A percentile compares a stretch with the other conserved stretches of the same genome.
These are phyloP conservation scores for Coffea canephora DNA, from an alignment of 257 asterid species.

Conservation along the genomic window DNA sequence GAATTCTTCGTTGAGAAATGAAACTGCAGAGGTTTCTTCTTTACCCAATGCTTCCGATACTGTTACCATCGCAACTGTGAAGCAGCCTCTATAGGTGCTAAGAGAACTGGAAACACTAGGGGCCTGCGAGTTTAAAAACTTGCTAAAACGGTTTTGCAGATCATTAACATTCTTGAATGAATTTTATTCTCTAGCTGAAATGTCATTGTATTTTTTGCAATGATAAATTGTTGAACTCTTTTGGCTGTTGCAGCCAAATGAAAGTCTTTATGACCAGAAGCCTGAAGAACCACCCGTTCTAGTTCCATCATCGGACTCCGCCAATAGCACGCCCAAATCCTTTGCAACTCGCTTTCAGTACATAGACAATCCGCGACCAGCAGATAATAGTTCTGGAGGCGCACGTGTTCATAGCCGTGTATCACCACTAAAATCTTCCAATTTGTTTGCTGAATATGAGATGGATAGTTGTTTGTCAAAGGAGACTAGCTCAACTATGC, in stretches of 20 bases:
- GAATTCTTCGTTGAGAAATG: slow-evolving; percentile 43
- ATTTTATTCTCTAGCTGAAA: background rate
- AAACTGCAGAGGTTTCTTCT: slow-evolving; percentile 50
- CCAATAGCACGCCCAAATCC: slow-evolving; percentile 48
- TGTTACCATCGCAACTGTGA: slow-evolving; percentile 42
- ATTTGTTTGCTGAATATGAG: slow-evolving; percentile 84
- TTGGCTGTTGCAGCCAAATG: slow-evolving; percentile 64
- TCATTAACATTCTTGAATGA: slow-evolving; percentile 3
- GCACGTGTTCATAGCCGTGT: slow-evolving; percentile 60
- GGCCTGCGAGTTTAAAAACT: slow-evolving; percentile 95
- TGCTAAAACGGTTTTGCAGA: slow-evolving; percentile 55
- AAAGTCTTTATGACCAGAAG: slow-evolving; percentile 92
- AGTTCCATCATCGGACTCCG: slow-evolving; percentile 51
- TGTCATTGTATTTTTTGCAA: background rate
- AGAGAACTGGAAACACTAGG: slow-evolving; percentile 79
- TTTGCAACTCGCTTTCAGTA: slow-evolving; percentile 81
- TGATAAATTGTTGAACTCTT: slow-evolving; percentile 8
- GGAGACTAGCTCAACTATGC: slow-evolving; percentile 61
- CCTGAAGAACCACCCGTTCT: slow-evolving; percentile 77
- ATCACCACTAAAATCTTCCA: slow-evolving; percentile 59
- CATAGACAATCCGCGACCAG: slow-evolving; percentile 59
- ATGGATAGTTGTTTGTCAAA: slow-evolving; percentile 81
- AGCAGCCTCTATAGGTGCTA: slow-evolving; percentile 72
- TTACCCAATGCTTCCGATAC: slow-evolving; percentile 71
- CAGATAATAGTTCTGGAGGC: slow-evolving; percentile 68